Evolutionary conservation across 176 grass and related monocot species (phyloP), one percentile per base, ranked within the genome.

Genomic region (Bromus sterilis): DNA sequence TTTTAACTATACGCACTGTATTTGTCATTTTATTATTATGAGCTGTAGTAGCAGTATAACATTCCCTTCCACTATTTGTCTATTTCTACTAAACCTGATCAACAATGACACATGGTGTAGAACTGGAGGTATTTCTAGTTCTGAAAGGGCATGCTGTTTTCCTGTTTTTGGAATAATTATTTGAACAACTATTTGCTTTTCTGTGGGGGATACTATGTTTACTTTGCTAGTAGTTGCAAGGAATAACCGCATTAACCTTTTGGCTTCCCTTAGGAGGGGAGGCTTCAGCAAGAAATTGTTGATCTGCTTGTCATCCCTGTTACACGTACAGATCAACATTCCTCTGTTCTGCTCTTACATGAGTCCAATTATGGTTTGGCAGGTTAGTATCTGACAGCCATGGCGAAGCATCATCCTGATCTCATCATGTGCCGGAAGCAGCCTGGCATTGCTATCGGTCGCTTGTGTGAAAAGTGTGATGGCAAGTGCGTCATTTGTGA

Each of bases 341-440:
- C 14, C 21, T 34, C 28, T 23, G 44, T 70, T 56, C 23, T 66
- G 20, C 56, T 71, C 12, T 44, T 44, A 20, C 69, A 56, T 28
- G 2, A 23, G 9, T 76, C 30, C 3, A 16, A 49, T 30, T 71
- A 63, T 91, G 63, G 10, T 66, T 62, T 42, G 0, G 2, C 62
- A 75, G 77, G 11, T 37, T 81, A 89, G 72, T 20, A 42, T 63
- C 34, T n/a, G 42, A 81, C 70, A 81, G 14, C 55, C 59, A 95
- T 95, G 93, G 87, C 93, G 9, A 95, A 95, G 70, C 87, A 94
- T 77, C 93, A 94, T 80, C 93, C 93, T 20, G 89, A 94, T 75
- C 87, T 94, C 74, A 94, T 92, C 42, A 92, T 95, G 93, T 92
- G 87, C 89, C 76, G 87, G 36, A 95, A 95, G 74, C 93, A 92